A percentile compares a stretch with the other conserved stretches of the same genome.
These are phyloP conservation scores for Tilletia walkeri DNA, from an alignment of 1,284 basidiomycete genomes.

Conservation along the genomic window DNA sequence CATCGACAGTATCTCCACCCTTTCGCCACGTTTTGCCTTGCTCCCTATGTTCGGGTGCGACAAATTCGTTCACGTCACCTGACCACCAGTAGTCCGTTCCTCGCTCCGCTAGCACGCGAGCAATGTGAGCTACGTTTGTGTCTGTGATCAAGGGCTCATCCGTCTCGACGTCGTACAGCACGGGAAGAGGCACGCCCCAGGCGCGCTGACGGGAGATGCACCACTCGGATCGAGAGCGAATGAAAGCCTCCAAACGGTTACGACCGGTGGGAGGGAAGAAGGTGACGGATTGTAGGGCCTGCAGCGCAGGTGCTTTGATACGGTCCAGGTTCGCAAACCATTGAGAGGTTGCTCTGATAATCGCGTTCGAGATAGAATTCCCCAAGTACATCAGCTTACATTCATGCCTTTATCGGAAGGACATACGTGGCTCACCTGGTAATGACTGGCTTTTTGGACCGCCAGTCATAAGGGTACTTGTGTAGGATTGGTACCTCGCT, in stretches of 20 bases:
- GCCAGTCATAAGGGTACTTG: constrained; percentile 96
- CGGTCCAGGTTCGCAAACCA: constrained; percentile 92
- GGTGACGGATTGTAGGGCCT: constrained; percentile 69
- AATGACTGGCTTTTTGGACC: constrained; percentile 87
- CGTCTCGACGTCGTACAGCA: constrained; percentile 70
- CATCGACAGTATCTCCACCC: constrained; percentile 92
- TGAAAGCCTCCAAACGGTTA: constrained; percentile 74
- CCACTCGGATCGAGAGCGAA: constrained; percentile 90
- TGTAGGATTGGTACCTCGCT: constrained; percentile 73
- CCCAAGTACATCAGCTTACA: background rate
- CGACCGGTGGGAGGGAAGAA: constrained; percentile 67
- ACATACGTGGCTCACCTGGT: constrained; percentile 65
- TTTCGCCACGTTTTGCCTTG: constrained; percentile 34
- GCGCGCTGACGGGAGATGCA: constrained; percentile 96
- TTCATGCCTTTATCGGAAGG: background rate
- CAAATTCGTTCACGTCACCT: constrained; percentile 77
- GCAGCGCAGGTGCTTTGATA: constrained; percentile 75
- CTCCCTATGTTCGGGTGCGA: constrained; percentile 40
- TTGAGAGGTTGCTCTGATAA: constrained; percentile 78
- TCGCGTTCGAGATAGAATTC: constrained; percentile 57
- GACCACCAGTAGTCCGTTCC: constrained; percentile 89
- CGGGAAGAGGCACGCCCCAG: constrained; percentile 97
- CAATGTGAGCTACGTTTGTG: constrained; percentile 73
- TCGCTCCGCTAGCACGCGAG: constrained; percentile 69
- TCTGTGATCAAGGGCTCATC: constrained; percentile 67